These are phyloP conservation scores for Chaetothyriales sp. DNA, from an alignment of 2,329 filamentous ascomycete species.

Conservation along the genomic window DNA sequence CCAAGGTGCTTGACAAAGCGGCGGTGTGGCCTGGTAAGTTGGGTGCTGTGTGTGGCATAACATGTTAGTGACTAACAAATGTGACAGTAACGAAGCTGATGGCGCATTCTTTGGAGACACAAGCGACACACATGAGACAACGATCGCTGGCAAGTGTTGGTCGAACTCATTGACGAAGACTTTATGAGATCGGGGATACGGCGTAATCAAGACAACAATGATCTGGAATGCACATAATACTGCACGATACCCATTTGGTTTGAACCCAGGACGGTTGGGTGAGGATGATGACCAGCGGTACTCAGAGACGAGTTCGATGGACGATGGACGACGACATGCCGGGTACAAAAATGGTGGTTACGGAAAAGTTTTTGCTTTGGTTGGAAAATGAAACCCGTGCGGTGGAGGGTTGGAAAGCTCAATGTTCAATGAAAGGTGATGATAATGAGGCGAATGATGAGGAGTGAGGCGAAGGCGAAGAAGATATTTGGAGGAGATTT, in stretches of 20 bases:
- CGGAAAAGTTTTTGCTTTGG: background rate
- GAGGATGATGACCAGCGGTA: background rate
- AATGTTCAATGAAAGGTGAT: background rate
- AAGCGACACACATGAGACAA: conserved; percentile 48
- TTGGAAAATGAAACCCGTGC: background rate
- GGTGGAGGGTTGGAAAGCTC: background rate
- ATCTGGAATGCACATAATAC: background rate
- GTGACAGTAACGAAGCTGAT: conserved; percentile 50
- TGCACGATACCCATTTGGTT: background rate
- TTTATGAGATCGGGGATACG: background rate
- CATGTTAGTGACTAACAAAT: background rate
- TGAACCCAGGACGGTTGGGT: background rate
- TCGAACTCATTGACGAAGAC: background rate
- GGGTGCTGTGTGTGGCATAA: background rate
- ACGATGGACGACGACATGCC: background rate
- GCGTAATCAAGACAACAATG: background rate
- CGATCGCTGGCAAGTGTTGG: conserved; percentile 33
- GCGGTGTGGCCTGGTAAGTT: conserved; percentile 79
- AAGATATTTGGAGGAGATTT: background rate
- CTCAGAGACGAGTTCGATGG: background rate
- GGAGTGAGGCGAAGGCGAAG: background rate
- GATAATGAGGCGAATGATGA: background rate
- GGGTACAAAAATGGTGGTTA: background rate
- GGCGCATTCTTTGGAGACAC: conserved; percentile 49
- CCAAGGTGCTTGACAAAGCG: conserved; percentile 74